Evolutionary conservation across 495 filamentous ascomycete species (phyloP).

Genomic region (Tricharina praecox): DNA sequence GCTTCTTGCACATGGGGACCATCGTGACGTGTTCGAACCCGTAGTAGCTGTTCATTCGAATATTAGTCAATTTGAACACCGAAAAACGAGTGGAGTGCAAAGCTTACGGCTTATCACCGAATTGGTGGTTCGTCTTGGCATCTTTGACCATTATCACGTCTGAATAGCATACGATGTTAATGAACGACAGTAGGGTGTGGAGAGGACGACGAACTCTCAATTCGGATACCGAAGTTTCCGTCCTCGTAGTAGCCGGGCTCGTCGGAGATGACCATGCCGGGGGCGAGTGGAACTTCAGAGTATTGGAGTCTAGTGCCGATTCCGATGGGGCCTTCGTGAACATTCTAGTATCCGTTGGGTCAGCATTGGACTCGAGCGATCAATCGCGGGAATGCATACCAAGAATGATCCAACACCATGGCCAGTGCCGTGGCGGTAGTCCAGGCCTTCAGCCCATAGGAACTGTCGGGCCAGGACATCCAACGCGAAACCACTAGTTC

Average conservation of each 20-base stretch:
- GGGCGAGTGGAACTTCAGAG: slow-evolving; percentile 70
- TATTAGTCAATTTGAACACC: not conserved
- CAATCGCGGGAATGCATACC: slow-evolving; percentile 27
- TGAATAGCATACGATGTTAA: no score
- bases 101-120: slow-evolving; percentile 62
- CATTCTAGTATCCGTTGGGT: slow-evolving; percentile 41
- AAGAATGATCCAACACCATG: slow-evolving; percentile 88
- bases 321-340: slow-evolving; percentile 95
- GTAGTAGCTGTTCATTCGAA: slow-evolving; percentile 36
- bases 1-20: slow-evolving; percentile 74
- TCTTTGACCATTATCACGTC: slow-evolving; percentile 76
- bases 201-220: slow-evolving; percentile 54
- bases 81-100: no score
- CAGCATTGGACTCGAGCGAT: not conserved
- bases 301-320: slow-evolving; percentile 85
- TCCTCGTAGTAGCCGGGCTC: slow-evolving; percentile 99
- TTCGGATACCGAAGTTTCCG: slow-evolving; percentile 90
- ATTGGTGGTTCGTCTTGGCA: slow-evolving; percentile 65
- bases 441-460: slow-evolving; percentile 80
- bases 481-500: slow-evolving; percentile 80
- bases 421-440: slow-evolving; percentile 92
- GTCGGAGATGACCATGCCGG: slow-evolving; percentile 88
- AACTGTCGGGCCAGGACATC: slow-evolving; percentile 80
- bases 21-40: slow-evolving; percentile 97
- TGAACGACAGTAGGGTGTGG: no score